phyloP scores from a whole-genome alignment of 495 filamentous ascomycete species.

The Xylaria palmicola region DNA sequence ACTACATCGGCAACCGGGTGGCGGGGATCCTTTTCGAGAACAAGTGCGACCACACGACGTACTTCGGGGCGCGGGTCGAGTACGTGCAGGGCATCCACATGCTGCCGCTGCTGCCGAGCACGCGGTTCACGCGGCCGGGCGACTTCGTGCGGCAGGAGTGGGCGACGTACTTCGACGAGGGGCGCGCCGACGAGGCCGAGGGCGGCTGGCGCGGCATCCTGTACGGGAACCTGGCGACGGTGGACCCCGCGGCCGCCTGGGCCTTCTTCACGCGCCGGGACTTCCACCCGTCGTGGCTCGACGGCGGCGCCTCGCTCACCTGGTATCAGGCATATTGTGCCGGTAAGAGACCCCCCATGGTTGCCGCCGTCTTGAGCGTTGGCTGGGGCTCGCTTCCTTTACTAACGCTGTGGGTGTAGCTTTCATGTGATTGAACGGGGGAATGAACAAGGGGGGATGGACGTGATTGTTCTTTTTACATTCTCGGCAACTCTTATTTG shows the following conservation, averaged over 20 bases:
- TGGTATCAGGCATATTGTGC: conserved; percentile 89
- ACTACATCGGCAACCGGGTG: conserved; percentile 82
- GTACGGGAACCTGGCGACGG: conserved; percentile 75
- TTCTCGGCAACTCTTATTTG: background rate
- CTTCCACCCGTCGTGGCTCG: conserved; percentile 73
- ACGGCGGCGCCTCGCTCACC: conserved; percentile 80
- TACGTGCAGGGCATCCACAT: conserved; percentile 97
- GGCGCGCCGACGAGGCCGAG: conserved; percentile 55
- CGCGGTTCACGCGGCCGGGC: conserved; percentile 62
- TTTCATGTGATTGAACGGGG: conserved; percentile 25
- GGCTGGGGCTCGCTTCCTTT: too few relatives aligned
- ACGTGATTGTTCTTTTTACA: background rate
- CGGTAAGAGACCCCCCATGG: conserved; percentile 43
- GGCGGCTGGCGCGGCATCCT: conserved; percentile 87
- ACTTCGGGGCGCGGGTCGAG: conserved; percentile 79
- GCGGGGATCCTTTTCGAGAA: conserved; percentile 96
- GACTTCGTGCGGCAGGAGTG: conserved; percentile 84
- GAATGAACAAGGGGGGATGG: background rate
- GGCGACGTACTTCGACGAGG: conserved; percentile 69
- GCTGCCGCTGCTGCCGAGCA: conserved; percentile 78
- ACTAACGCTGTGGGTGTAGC: conserved; percentile 26
- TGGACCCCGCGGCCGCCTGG: conserved; percentile 69
- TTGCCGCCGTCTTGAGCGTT: too few relatives aligned
- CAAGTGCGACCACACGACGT: conserved; percentile 93
- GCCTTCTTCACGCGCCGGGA: conserved; percentile 65